Evolutionary conservation across 352 stramenopile species (phyloP).

Genomic region (Phytophthora megakarya): DNA sequence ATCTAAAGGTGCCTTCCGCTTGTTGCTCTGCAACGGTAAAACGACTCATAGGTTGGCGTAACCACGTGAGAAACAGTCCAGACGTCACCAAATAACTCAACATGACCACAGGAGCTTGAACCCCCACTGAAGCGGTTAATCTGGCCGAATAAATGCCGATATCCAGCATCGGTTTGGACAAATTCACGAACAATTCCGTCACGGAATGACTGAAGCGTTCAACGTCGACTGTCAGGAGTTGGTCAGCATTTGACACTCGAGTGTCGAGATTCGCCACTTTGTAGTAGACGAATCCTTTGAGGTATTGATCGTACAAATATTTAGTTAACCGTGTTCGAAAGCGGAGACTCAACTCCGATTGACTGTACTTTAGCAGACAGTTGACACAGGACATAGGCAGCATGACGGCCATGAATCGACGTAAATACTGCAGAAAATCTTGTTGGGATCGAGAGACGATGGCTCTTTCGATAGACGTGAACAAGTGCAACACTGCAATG

Average conservation of each 20-base stretch:
- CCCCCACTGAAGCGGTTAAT: conserved; percentile 71
- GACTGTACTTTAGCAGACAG: conserved; percentile 80
- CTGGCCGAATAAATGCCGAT: conserved; percentile 80
- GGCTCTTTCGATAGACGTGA: conserved; percentile 69
- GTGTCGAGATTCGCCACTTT: conserved; percentile 91
- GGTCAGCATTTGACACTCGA: conserved; percentile 88
- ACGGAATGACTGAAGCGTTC: conserved; percentile 85
- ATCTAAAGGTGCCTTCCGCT: conserved; percentile 85
- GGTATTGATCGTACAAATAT: conserved; percentile 85
- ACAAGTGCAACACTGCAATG: conserved; percentile 65
- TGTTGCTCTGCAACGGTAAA: conserved; percentile 86
- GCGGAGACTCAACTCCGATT: conserved; percentile 80
- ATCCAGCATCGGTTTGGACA: conserved; percentile 87
- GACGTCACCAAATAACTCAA: conserved; percentile 70
- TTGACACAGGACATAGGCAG: conserved; percentile 83
- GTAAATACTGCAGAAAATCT: conserved; percentile 64
- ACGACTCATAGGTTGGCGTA: conserved; percentile 70
- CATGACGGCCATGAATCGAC: conserved; percentile 73
- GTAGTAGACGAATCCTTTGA: conserved; percentile 91
- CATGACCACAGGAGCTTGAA: conserved; percentile 74
- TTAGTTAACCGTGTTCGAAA: conserved; percentile 83
- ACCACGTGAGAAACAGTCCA: conserved; percentile 72
- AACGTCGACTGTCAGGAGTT: conserved; percentile 87
- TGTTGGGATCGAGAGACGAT: conserved; percentile 67
- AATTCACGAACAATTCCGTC: conserved; percentile 87